A percentile compares a stretch with the other conserved stretches of the same genome.
Conservation (phyloP, 225 moss, liverwort and hornwort species). For the Sphagnum tenellum region DNA sequence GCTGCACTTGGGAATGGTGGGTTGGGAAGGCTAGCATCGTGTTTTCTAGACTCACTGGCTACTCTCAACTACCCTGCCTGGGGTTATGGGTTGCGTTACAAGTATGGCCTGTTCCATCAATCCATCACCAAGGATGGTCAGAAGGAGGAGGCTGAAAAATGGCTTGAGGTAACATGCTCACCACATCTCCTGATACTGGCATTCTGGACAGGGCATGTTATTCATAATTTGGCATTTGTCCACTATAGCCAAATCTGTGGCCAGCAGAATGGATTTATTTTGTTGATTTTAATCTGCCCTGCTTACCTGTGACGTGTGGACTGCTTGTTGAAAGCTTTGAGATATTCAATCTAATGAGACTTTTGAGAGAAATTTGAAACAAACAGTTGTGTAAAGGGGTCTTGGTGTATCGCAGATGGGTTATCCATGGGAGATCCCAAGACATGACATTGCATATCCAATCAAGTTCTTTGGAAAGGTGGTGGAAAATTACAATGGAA, state of each 20-base stretch:
- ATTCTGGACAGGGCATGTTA: not conserved
- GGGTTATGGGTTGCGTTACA: slow-evolving; percentile 97
- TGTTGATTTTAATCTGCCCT: too few relatives aligned
- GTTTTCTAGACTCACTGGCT: slow-evolving; percentile 89
- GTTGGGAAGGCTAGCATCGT: slow-evolving; percentile 81
- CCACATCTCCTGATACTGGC: not conserved
- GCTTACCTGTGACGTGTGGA: too few relatives aligned
- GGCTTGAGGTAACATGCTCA: slow-evolving; percentile 64
- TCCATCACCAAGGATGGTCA: slow-evolving; percentile 87
- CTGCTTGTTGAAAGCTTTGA: too few relatives aligned
- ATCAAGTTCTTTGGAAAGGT: slow-evolving; percentile 87
- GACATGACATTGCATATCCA: slow-evolving; percentile 74
- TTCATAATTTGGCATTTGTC: not conserved
- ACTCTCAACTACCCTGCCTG: slow-evolving; percentile 93
- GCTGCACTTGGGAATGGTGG: slow-evolving; percentile 97
- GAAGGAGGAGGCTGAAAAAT: slow-evolving; percentile 68
- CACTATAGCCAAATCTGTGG: too few relatives aligned
- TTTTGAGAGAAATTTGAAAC: too few relatives aligned
- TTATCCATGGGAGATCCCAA: slow-evolving; percentile 82
- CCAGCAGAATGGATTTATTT: too few relatives aligned
- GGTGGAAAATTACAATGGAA: slow-evolving; percentile 56
- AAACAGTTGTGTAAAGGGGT: too few relatives aligned
- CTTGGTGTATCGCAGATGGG: slow-evolving; percentile 46
- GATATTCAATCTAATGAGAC: too few relatives aligned
- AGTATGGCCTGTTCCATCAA: slow-evolving; percentile 89